Base-by-base conservation (phyloP, 2,329 filamentous ascomycete genomes). In the Coleophoma cylindrospora region DNA sequence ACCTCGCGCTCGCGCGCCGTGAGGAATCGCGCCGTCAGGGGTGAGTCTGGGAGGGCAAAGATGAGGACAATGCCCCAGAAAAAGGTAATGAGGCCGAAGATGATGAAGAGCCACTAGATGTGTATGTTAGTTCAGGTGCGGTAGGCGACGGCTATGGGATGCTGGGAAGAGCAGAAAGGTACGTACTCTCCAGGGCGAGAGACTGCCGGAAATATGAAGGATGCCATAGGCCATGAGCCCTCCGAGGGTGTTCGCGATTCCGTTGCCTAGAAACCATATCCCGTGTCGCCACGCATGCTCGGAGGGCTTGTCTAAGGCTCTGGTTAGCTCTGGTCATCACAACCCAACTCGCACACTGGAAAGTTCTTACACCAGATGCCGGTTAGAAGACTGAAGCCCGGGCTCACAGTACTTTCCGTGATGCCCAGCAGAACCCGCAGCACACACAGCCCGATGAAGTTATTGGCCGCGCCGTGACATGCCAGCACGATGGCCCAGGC, bases 11-110 rank as follows among this genome's bases (percentile, higher is more conserved):
- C 64, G 2, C 76, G 0, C 75, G 79, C 43, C 77, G 60, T 5
- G 74, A 77, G 0, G 73, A 72, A 53, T 79, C 80, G 0, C 74
- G 76, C 5, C 77, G 67, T 56, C 78, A 74, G 0, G 1, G 66
- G 66, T 4, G 57, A 54, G n/a, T 67, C 65, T 4, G 50, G 52
- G 2, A 52, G 48, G 1, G 46, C 34, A 5, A 49, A 54, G 1
- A 58, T 57, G 11, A 67, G 54, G 5, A 57, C 21, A 1, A 61
- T 38, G 3, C 53, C 58, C 57, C 55, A 61, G 2, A 55, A 7
- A n/a, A 59, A 43, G 0, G 66, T 68, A 6, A 64, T 54, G 13
- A 56, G 51, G 8, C 68, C 68, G 17, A 68, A 64, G 14, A 69
- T 64, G 34, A 69, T 48, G 52, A 67, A 70, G 46, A 70, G 40